A percentile compares a stretch with the other conserved stretches of the same genome.
These are phyloP conservation scores for Bauhinia variegata DNA, from an alignment of 306 rosid genomes.

Conservation along the genomic window DNA sequence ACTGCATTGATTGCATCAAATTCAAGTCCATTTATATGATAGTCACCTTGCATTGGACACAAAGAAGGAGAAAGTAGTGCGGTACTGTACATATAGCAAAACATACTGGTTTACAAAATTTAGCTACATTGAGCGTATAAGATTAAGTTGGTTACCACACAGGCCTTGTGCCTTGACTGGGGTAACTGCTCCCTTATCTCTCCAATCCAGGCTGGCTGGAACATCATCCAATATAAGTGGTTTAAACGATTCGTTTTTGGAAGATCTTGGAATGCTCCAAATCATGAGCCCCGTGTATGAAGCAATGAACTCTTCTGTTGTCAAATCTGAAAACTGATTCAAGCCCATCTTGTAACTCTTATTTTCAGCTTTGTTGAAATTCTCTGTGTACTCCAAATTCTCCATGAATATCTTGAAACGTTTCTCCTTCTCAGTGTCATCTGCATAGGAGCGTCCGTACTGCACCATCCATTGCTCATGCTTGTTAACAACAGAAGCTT, in stretches of 20 bases:
- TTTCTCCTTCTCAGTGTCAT: too few species aligned
- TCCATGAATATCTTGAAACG: too few species aligned
- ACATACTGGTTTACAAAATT: not conserved
- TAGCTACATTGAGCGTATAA: too few species aligned
- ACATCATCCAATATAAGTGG: not conserved
- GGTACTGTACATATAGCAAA: too few species aligned
- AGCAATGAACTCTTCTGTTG: constrained; percentile 38
- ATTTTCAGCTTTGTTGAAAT: constrained; percentile 21
- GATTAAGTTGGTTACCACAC: not conserved
- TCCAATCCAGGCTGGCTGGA: constrained; percentile 25
- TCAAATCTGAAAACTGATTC: constrained; percentile 35
- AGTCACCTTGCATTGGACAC: too few species aligned
- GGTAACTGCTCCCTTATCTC: constrained; percentile 17
- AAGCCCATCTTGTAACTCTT: constrained; percentile 24
- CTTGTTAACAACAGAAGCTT: constrained; percentile 26
- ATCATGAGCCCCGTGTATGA: constrained; percentile 18
- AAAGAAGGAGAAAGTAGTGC: too few species aligned
- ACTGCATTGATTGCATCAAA: too few species aligned
- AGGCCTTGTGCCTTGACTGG: not conserved
- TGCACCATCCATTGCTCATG: constrained; percentile 35
- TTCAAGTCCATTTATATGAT: too few species aligned
- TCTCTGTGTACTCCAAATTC: constrained; percentile 16
- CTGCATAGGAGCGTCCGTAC: too few species aligned
- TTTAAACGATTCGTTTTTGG: not conserved
- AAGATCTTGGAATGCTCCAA: not conserved